Evolutionary conservation across 2,329 filamentous ascomycete species (phyloP).

Genomic region (Cordyceps javanica): DNA sequence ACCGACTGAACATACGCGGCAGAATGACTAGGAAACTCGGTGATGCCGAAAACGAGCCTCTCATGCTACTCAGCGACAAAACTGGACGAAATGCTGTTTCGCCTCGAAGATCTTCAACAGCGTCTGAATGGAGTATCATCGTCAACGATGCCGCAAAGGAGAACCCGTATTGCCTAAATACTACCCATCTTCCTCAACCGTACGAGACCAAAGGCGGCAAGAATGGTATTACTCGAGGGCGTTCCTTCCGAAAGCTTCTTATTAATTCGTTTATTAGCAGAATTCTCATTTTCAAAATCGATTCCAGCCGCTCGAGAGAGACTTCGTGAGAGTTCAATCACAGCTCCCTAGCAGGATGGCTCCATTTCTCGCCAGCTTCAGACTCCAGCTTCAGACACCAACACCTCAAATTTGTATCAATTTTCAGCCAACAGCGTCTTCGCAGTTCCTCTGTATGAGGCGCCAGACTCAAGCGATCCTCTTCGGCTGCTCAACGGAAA

Average conservation of each 20-base stretch:
- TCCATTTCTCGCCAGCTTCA: constrained; percentile 9
- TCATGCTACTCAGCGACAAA: neutral
- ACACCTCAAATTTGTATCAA: neutral
- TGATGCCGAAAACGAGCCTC: neutral
- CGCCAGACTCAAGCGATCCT: neutral
- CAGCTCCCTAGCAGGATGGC: constrained; percentile 12
- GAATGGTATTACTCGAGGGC: neutral
- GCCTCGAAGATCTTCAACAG: neutral
- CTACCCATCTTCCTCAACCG: neutral
- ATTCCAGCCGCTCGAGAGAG: neutral
- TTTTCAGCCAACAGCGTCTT: neutral
- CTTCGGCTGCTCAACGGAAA: neutral
- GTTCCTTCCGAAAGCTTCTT: neutral
- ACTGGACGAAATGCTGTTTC: neutral
- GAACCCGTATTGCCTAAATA: neutral
- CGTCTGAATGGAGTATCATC: neutral
- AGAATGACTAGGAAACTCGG: neutral
- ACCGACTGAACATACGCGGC: neutral
- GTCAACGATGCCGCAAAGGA: neutral
- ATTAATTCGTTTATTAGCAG: neutral
- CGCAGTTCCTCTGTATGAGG: neutral
- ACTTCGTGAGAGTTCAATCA: neutral
- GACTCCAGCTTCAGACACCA: neutral
- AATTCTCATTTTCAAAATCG: neutral
- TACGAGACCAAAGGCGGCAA: neutral